phyloP scores from a whole-genome alignment of 805 yeast genomes.

The Grigorovia yakushimaensis region DNA sequence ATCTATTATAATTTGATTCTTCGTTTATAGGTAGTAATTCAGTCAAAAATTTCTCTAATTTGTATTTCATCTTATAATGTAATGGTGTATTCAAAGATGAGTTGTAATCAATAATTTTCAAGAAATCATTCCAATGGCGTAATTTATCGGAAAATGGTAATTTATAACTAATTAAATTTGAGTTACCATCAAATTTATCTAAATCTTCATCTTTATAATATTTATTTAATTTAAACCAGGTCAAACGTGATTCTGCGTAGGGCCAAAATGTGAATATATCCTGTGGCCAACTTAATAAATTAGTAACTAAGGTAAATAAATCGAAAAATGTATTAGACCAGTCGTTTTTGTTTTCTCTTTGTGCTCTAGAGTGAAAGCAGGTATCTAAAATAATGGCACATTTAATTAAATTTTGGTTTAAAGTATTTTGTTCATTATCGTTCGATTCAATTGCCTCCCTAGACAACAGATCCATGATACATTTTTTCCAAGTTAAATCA shows the following conservation, averaged over 20 bases:
- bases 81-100: conserved; percentile 17
- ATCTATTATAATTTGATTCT: conserved; percentile 24
- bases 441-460: neutral
- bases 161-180: conserved; percentile 24
- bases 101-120: conserved; percentile 13
- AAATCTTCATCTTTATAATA: conserved; percentile 4
- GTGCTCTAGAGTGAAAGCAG: conserved; percentile 14
- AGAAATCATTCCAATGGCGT: conserved; percentile 24
- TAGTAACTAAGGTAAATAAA: conserved; percentile 13
- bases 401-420: conserved; percentile 3
- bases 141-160: conserved; percentile 22
- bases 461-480: conserved; percentile 10
- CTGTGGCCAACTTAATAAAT: conserved; percentile 19
- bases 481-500: conserved; percentile 11
- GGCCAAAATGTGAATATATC: conserved; percentile 21
- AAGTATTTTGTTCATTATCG: neutral
- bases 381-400: conserved; percentile 20
- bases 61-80: conserved; percentile 19
- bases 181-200: conserved; percentile 9
- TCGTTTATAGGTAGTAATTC: conserved; percentile 21
- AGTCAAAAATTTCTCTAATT: conserved; percentile 18
- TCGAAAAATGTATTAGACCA: conserved; percentile 22
- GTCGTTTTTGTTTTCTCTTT: conserved; percentile 7
- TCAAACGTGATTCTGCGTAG: conserved; percentile 22
- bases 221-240: conserved; percentile 22